Conservation (phyloP, 73 alveolate genomes). For the Paramecium tetraurelia region DNA sequence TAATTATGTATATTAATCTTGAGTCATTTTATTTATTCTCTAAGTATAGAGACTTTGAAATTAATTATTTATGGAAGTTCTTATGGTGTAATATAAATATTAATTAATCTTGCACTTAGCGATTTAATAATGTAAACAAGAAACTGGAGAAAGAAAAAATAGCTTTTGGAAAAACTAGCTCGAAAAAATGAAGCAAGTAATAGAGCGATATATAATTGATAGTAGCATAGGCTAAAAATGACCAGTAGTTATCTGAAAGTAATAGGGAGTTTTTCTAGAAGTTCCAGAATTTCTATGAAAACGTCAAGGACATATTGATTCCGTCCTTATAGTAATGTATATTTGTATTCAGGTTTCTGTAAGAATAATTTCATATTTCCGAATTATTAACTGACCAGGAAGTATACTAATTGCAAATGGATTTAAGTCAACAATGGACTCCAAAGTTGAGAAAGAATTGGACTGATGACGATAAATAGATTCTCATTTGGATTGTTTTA, state of each 20-base stretch:
- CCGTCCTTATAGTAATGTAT: background rate
- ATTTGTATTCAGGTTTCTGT: background rate
- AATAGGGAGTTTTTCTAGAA: background rate
- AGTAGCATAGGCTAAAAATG: background rate
- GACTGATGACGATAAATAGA: background rate
- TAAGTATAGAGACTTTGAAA: background rate
- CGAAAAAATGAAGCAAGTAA: background rate
- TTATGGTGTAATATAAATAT: background rate
- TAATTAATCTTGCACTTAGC: background rate
- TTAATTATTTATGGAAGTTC: background rate
- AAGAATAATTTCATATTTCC: background rate
- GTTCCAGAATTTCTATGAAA: background rate
- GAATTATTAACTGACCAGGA: background rate
- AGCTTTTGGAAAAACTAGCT: background rate
- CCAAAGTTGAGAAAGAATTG: background rate
- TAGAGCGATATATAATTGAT: background rate
- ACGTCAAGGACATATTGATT: background rate
- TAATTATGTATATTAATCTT: background rate
- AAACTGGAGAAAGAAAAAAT: background rate
- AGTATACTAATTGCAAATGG: background rate
- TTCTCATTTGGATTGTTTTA: background rate
- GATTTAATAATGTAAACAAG: background rate
- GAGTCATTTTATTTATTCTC: background rate
- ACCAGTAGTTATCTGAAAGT: conserved; percentile 17
- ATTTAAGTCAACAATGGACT: background rate